Evolutionary conservation across 2,329 filamentous ascomycete species (phyloP).

Genomic region (Venturia nashicola): DNA sequence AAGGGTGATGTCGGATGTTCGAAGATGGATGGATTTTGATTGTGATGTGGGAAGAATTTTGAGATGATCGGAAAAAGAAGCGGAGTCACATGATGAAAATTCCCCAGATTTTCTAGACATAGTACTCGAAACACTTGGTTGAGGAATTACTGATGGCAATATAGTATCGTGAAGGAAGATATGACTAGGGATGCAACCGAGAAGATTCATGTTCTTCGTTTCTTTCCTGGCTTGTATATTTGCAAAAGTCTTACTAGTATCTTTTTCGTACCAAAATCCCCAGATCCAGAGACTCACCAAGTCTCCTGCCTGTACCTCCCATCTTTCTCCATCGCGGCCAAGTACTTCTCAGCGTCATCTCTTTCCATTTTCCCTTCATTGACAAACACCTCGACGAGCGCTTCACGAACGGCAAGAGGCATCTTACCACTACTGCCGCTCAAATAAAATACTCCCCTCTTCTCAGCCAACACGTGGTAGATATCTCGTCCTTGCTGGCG

Average conservation of each 20-base stretch:
- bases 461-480: slow-evolving; percentile 38
- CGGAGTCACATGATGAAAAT: not conserved
- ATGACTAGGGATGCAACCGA: no score
- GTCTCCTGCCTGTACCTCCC: slow-evolving; percentile 58
- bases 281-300: slow-evolving; percentile 34
- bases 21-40: not conserved
- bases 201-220: no score
- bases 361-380: slow-evolving; percentile 27
- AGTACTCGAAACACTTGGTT: not conserved
- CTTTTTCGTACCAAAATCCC: not conserved
- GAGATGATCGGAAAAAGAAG: not conserved
- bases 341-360: slow-evolving; percentile 41
- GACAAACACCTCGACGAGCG: slow-evolving; percentile 49
- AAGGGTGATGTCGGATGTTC: not conserved
- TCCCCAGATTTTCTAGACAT: no score
- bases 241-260: not conserved
- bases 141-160: not conserved
- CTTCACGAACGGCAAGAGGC: slow-evolving; percentile 56
- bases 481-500: slow-evolving; percentile 37
- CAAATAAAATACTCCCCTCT: slow-evolving; percentile 42
- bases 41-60: not conserved
- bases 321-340: slow-evolving; percentile 46
- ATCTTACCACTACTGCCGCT: slow-evolving; percentile 56
- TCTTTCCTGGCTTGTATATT: not conserved
- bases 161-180: not conserved